Evolutionary conservation across 208 protist species (phyloP).

Genomic region (Tritrichomonas foetus): DNA sequence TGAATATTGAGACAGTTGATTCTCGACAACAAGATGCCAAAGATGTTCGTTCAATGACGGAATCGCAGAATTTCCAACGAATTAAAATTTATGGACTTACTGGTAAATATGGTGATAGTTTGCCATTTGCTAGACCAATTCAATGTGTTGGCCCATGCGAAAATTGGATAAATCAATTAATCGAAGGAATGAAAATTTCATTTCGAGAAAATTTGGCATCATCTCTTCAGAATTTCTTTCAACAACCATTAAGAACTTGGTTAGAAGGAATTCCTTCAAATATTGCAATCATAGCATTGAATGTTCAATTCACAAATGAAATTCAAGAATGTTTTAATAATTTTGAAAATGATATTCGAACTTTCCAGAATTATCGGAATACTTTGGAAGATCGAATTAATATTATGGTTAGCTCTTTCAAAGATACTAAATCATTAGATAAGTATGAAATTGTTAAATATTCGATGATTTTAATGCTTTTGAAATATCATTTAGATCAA

Average conservation of each 20-base stretch:
- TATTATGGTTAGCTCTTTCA: not conserved
- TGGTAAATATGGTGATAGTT: not conserved
- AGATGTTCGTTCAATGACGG: not conserved
- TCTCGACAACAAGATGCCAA: not conserved
- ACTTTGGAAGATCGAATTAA: not conserved
- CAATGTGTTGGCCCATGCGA: not conserved
- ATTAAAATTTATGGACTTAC: not conserved
- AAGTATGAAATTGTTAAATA: not conserved
- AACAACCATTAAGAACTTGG: not conserved
- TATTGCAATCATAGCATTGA: not conserved
- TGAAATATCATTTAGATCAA: not conserved
- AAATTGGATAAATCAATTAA: not conserved
- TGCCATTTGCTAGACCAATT: not conserved
- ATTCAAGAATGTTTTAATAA: constrained; percentile 17
- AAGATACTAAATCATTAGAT: not conserved
- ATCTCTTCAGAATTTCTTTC: not conserved
- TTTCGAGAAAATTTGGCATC: not conserved
- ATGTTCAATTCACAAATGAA: not conserved
- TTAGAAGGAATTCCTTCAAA: not conserved
- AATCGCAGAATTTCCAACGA: not conserved
- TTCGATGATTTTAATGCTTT: not conserved
- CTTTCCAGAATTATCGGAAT: not conserved
- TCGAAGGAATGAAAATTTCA: not conserved
- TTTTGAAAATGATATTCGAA: not conserved
- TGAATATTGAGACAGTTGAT: constrained; percentile 11